These are phyloP conservation scores for Sporobolomyces phaffii DNA, from an alignment of 768 basidiomycete genomes.

Conservation along the genomic window DNA sequence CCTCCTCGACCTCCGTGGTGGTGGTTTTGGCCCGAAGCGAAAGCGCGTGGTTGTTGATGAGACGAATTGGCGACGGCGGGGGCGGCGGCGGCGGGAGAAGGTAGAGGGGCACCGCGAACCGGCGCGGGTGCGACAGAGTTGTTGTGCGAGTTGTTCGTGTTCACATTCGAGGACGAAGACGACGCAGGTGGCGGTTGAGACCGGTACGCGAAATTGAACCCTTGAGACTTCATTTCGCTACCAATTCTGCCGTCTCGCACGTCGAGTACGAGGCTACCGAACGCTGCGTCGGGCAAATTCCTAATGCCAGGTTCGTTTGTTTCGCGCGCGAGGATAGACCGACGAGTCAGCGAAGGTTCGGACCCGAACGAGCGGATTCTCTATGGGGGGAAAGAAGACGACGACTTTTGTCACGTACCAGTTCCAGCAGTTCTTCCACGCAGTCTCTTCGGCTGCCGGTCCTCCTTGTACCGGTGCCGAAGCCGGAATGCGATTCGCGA, in stretches of 20 bases:
- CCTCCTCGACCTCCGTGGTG: too few relatives aligned
- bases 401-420: conserved; percentile 54
- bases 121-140: too few relatives aligned
- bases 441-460: conserved; percentile 69
- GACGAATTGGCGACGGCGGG: too few relatives aligned
- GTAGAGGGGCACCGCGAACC: too few relatives aligned
- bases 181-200: conserved; percentile 48
- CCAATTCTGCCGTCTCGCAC: conserved; percentile 87
- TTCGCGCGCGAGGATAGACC: background rate
- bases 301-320: conserved; percentile 12
- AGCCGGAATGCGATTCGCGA: conserved; percentile 71
- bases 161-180: too few relatives aligned
- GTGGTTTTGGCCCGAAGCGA: too few relatives aligned
- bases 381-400: too few relatives aligned
- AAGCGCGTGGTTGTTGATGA: too few relatives aligned
- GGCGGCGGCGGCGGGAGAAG: too few relatives aligned
- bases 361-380: background rate
- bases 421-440: conserved; percentile 99
- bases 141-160: too few relatives aligned
- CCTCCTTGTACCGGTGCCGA: conserved; percentile 49
- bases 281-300: conserved; percentile 95
- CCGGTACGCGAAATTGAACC: conserved; percentile 94
- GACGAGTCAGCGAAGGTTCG: background rate
- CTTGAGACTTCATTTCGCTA: conserved; percentile 85
- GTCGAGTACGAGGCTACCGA: conserved; percentile 78